These are phyloP conservation scores for Rhodotorula toruloides DNA, from an alignment of 768 basidiomycete genomes.

Conservation along the genomic window DNA sequence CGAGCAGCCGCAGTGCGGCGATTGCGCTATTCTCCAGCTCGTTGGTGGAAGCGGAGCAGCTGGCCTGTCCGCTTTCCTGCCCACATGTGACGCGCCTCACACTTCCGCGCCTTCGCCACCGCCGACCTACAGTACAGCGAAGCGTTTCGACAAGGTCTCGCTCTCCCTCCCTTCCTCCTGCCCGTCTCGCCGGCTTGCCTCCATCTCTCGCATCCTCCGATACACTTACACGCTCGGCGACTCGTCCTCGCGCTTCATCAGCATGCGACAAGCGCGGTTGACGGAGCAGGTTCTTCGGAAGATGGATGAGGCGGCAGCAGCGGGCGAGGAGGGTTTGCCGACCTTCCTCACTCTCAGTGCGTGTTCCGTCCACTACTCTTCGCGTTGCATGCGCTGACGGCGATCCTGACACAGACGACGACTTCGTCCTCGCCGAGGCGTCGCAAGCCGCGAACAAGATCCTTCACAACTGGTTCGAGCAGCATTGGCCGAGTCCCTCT, in stretches of 20 bases:
- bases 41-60: slow-evolving; percentile 44
- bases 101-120: neutral
- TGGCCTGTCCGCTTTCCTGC: slow-evolving; percentile 49
- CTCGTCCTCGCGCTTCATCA: slow-evolving; percentile 19
- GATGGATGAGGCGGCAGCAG: slow-evolving; percentile 51
- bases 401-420: neutral
- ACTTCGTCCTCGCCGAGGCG: slow-evolving; percentile 3
- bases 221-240: slow-evolving; percentile 42
- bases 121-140: neutral
- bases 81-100: slow-evolving; percentile 11
- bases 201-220: slow-evolving; percentile 22
- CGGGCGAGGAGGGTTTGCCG: slow-evolving; percentile 56
- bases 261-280: slow-evolving; percentile 49
- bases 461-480: slow-evolving; percentile 3
- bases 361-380: neutral
- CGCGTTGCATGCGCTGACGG: neutral
- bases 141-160: neutral
- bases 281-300: slow-evolving; percentile 52
- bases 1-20: slow-evolving; percentile 47
- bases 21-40: slow-evolving; percentile 46
- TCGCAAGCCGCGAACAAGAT: neutral
- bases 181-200: slow-evolving; percentile 49
- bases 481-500: slow-evolving; percentile 9
- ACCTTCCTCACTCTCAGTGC: slow-evolving; percentile 46
- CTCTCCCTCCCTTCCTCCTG: neutral